Base-by-base conservation (phyloP, 179 eudicot genomes). In the Patellifolia procumbens region DNA sequence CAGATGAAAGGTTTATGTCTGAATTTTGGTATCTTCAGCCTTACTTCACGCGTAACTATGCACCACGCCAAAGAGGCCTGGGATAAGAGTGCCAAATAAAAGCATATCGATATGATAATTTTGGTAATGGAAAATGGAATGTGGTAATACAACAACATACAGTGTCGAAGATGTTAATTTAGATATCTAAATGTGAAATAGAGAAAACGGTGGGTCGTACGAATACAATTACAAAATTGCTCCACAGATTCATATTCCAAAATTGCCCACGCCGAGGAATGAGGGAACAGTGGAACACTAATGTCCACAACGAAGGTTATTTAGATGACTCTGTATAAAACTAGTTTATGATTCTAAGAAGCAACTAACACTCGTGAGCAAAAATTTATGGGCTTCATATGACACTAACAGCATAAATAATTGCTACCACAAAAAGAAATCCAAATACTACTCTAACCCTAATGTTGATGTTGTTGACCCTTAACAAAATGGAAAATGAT, bases 31-130 rank as follows among this genome's bases (percentile, higher is more conserved):
- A n/a, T n/a, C n/a, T n/a, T n/a, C n/a, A n/a, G 52, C 19, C 17
- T 48, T 46, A 46, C 51, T 46, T 48, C 20, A 48, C 13, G 16
- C 19, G 68, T 29, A 52, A 17, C 68, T 70, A 59, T 29, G 72
- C 76, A 55, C 68, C 68, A 42, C 76, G 37, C 76, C 80, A 76
- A 5, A 80, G 32, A 71, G 71, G 64, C 80, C 83, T 80, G 73
- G 73, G 24, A 78, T 17, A 73, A 35, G 63, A 43, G 31, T 46
- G 52, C 60, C 37, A 24, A 65, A 28, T 1, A 56, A 70, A 75
- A 42, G 31, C 53, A 59, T n/a, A 70, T 70, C 46, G 26, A 62
- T 29, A 19, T 60, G 29, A 52, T 39, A 46, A 37, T 73, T 56
- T 6, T n/a, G 2, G 20, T 10, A 19, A 10, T 7, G 3, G 55